Evolutionary conservation across 2,329 filamentous ascomycete genomes (phyloP).

Genomic region (Verticillium albo-atrum): DNA sequence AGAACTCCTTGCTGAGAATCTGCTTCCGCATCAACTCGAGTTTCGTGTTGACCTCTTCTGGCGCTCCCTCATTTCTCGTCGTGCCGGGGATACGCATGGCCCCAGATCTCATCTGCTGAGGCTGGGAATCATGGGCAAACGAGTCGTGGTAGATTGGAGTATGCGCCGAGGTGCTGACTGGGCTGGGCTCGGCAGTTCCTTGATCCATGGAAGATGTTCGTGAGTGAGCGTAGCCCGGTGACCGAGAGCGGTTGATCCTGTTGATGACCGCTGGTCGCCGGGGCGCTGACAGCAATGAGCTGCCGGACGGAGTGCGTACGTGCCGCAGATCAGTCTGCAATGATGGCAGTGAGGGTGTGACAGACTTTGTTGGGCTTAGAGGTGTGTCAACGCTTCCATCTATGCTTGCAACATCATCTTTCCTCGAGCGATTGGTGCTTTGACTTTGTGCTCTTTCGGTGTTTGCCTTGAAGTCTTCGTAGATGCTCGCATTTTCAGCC

Average conservation of each 20-base stretch:
- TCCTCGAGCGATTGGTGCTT: slow-evolving; percentile 23
- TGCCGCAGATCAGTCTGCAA: slow-evolving; percentile 26
- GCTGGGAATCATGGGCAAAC: slow-evolving; percentile 42
- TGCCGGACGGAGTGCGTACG: slow-evolving; percentile 25
- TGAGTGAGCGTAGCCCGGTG: slow-evolving; percentile 39
- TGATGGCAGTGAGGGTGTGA: slow-evolving; percentile 24
- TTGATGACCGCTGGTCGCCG: slow-evolving; percentile 49
- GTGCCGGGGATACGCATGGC: slow-evolving; percentile 52
- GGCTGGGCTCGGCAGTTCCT: slow-evolving; percentile 51
- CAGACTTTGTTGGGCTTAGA: slow-evolving; percentile 35
- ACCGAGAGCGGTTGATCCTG: slow-evolving; percentile 45
- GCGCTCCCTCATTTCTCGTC: slow-evolving; percentile 50
- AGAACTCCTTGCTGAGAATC: slow-evolving; percentile 90
- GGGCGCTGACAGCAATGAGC: slow-evolving; percentile 31
- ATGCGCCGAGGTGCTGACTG: slow-evolving; percentile 55
- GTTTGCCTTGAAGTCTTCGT: slow-evolving; percentile 22
- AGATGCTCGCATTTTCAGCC: slow-evolving; percentile 31
- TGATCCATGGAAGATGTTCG: slow-evolving; percentile 56
- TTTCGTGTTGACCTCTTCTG: slow-evolving; percentile 55
- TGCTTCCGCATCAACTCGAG: slow-evolving; percentile 75
- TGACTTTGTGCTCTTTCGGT: not conserved
- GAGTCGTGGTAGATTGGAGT: slow-evolving; percentile 54
- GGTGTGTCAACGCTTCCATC: slow-evolving; percentile 41
- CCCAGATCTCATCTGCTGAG: slow-evolving; percentile 40
- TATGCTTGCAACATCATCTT: slow-evolving; percentile 39